These are phyloP conservation scores for Echria macrotheca DNA, from an alignment of 495 filamentous ascomycete genomes.

Conservation along the genomic window DNA sequence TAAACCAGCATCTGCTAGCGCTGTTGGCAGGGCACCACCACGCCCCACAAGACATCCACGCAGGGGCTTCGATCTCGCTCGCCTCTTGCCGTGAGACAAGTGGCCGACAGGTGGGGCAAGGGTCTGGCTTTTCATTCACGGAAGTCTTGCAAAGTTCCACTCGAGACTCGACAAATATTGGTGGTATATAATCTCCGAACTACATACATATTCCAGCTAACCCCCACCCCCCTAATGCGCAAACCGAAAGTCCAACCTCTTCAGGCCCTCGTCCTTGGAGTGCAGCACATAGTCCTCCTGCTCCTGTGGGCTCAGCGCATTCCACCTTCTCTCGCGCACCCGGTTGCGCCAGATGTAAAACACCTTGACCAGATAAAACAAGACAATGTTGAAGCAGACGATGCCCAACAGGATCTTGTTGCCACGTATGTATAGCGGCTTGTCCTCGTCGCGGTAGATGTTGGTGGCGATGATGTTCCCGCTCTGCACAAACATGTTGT, in stretches of 20 bases:
- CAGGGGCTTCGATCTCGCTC: too few species aligned
- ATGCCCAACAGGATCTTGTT: conserved; percentile 46
- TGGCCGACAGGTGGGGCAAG: too few species aligned
- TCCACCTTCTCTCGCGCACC: conserved; percentile 30
- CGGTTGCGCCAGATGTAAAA: conserved; percentile 39
- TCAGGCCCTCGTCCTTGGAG: conserved; percentile 26
- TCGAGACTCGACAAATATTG: too few species aligned
- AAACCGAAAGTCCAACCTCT: conserved; percentile 28
- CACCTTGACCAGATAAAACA: conserved; percentile 32
- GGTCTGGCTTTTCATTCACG: too few species aligned
- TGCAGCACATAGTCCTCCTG: conserved; percentile 26
- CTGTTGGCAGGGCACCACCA: too few species aligned
- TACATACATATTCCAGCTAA: too few species aligned
- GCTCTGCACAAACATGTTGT: conserved; percentile 44
- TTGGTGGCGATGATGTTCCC: conserved; percentile 48
- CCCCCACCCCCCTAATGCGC: too few species aligned
- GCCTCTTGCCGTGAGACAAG: too few species aligned
- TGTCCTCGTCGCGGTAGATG: conserved; percentile 53
- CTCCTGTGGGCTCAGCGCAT: conserved; percentile 33
- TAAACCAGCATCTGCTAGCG: too few species aligned
- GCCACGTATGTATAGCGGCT: conserved; percentile 47
- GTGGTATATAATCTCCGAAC: too few species aligned
- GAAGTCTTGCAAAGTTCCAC: too few species aligned
- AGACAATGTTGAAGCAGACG: conserved; percentile 33
- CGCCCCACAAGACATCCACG: too few species aligned